Evolutionary conservation across 78 protist species (phyloP).

Genomic region (Chrysochromulina parva): DNA sequence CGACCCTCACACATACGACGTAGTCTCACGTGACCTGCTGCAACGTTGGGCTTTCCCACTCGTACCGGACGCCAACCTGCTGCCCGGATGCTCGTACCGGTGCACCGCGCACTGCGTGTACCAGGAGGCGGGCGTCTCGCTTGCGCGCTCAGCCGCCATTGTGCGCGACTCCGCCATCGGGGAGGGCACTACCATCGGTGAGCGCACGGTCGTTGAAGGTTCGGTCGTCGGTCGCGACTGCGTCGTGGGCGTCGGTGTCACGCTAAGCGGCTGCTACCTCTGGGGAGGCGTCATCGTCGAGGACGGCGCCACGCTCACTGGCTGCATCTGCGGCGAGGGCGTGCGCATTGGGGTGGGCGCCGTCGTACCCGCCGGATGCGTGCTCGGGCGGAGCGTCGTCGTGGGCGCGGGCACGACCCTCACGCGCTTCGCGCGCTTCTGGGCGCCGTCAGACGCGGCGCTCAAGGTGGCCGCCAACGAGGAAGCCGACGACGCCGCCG

Average conservation of each 20-base stretch:
- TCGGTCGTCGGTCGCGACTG: slow-evolving; percentile 15
- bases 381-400: neutral
- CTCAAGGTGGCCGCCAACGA: neutral
- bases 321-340: neutral
- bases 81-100: slow-evolving; percentile 5
- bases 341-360: slow-evolving; percentile 12
- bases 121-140: slow-evolving; percentile 15
- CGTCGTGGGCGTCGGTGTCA: neutral
- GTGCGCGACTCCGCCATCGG: neutral
- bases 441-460: too few relatives aligned
- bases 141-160: neutral
- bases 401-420: neutral
- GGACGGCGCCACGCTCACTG: neutral
- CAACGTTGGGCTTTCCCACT: slow-evolving; percentile 37
- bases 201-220: neutral
- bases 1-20: neutral
- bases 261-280: neutral
- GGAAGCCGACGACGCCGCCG: neutral
- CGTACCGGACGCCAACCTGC: slow-evolving; percentile 36
- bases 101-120: too few relatives aligned
- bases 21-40: neutral
- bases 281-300: neutral
- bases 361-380: neutral
- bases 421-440: neutral
- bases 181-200: neutral